These are phyloP conservation scores for Caryopteris hybrid DNA, from an alignment of 305 asterid genomes.

Conservation along the genomic window DNA sequence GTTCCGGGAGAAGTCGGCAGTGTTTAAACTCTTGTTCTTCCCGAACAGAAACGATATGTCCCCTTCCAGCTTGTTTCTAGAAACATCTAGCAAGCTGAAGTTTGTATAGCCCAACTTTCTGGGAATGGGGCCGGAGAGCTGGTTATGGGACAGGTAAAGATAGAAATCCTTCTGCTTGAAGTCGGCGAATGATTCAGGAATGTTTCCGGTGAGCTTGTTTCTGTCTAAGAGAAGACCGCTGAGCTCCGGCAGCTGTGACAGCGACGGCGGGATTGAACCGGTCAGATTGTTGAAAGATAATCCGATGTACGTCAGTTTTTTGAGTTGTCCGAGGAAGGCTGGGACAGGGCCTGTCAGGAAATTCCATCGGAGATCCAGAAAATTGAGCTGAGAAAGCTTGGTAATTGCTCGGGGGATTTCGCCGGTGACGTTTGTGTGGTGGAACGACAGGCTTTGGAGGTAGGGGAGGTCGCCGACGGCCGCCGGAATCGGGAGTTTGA, in stretches of 20 bases:
- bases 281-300: conserved; percentile 27
- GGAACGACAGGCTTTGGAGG: conserved; percentile 14
- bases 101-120: conserved; percentile 10
- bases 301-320: conserved; percentile 13
- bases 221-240: conserved; percentile 21
- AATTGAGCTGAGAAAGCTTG: conserved; percentile 25
- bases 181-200: conserved; percentile 32
- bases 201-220: conserved; percentile 38
- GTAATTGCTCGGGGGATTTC: conserved; percentile 27
- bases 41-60: conserved; percentile 40
- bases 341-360: conserved; percentile 35
- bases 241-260: conserved; percentile 30
- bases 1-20: conserved; percentile 28
- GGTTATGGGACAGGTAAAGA: conserved; percentile 26
- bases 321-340: conserved; percentile 28
- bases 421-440: conserved; percentile 26
- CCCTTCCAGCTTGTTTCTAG: conserved; percentile 36
- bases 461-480: conserved; percentile 32
- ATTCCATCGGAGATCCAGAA: conserved; percentile 19
- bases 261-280: conserved; percentile 33
- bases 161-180: conserved; percentile 4
- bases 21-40: conserved; percentile 13
- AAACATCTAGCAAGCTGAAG: conserved; percentile 15
- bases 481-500: conserved; percentile 31
- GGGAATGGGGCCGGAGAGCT: conserved; percentile 27